Base-by-base conservation (phyloP, 306 rosid genomes). In the Carpinus viminea region DNA sequence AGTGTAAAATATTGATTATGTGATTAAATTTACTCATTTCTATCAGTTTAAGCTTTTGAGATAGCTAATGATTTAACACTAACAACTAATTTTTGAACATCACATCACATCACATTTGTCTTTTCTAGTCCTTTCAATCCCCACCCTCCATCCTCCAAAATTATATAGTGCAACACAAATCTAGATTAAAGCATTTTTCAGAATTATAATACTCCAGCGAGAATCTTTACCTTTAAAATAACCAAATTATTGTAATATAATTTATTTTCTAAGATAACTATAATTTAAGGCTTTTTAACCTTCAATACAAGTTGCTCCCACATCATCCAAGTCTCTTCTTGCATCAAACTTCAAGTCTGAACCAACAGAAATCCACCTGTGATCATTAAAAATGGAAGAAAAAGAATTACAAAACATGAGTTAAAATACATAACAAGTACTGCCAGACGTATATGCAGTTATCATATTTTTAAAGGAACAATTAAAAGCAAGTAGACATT, bases 291-390 rank as follows among this genome's bases (percentile, higher is more conserved):
- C 5, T 41, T 66, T 8, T 41, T 66, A 85, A 95, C 99, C 98
- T 84, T 86, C 87, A 81, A 91, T 64, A 69, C 84, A 75, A 47
- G 90, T 65, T 73, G 99, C 99, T 80, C 96, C 96, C 56, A 86
- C 96, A 80, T 95, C 99, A 80, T 90, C 96, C 78, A 95, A 89
- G 92, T 95, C 99, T 93, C 99, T 93, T 82, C 93, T 85, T 36
- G 99, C 98, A 87, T 95, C 99, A 83, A 88, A 95, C 91, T 93
- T 95, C 88, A 95, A 88, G 91, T 95, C 99, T 83, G 99, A 95
- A 91, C 99, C 99, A 90, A 95, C 93, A 85, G 99, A 95, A 86
- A 95, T 87, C 99, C 99, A 95, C 97, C 99, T 95, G 89, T 74
- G 82, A 89, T 79, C 79, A 76, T 70, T 16, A 71, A 62, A 82